phyloP scores from a whole-genome alignment of 202 grass and related monocot genomes.

The Eragrostis tef region DNA sequence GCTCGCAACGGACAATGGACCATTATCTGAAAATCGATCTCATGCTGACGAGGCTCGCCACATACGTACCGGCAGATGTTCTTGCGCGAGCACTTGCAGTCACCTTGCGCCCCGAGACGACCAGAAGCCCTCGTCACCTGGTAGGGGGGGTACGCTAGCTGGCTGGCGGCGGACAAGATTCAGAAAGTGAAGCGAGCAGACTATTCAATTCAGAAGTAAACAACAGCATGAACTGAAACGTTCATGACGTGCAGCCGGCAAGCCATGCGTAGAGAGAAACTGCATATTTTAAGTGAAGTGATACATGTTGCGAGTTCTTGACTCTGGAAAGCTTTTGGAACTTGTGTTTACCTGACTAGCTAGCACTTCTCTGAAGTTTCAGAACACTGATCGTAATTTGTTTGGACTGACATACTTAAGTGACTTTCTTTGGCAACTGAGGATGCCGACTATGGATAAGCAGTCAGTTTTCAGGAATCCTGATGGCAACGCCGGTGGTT shows the following conservation, averaged over 20 bases:
- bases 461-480: neutral
- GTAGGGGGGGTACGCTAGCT: no score
- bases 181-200: neutral
- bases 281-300: no score
- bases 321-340: neutral
- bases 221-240: neutral
- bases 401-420: neutral
- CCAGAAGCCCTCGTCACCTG: no score
- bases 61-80: no score
- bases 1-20: no score
- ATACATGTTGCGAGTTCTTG: no score
- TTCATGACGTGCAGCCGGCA: neutral
- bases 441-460: no score
- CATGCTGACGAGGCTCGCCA: no score
- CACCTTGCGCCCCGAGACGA: no score
- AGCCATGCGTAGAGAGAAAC: no score
- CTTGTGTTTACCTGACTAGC: neutral
- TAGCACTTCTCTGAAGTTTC: neutral
- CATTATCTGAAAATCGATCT: no score
- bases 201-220: neutral
- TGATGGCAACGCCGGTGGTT: slow-evolving; percentile 10
- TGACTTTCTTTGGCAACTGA: neutral
- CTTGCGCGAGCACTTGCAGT: no score
- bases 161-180: neutral
- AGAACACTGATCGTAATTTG: neutral